These are phyloP conservation scores for Aspergillus latus DNA, from an alignment of 2,329 filamentous ascomycete species.

Conservation along the genomic window DNA sequence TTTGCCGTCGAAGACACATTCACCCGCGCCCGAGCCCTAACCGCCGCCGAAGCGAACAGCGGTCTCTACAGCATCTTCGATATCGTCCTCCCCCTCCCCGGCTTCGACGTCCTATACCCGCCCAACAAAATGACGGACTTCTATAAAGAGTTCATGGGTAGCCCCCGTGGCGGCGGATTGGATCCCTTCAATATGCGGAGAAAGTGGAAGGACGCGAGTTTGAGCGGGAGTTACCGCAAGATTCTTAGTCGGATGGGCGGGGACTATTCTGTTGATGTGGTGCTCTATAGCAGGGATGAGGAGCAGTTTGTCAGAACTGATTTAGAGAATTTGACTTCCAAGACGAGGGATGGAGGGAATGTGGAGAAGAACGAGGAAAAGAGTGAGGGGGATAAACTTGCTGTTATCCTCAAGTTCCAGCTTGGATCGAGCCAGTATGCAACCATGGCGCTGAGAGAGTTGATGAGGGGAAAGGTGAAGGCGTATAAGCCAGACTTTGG, in stretches of 20 bases:
- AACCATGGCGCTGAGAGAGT: constrained; percentile 76
- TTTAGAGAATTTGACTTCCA: constrained; percentile 62
- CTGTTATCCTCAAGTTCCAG: constrained; percentile 70
- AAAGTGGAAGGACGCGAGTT: constrained; percentile 79
- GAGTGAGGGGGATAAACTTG: constrained; percentile 53
- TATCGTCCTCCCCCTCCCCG: constrained; percentile 86
- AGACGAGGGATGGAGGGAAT: constrained; percentile 34
- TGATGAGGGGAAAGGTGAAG: constrained; percentile 68
- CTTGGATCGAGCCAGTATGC: constrained; percentile 79
- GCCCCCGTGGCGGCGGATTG: constrained; percentile 71
- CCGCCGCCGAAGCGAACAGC: constrained; percentile 72
- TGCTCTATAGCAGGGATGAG: constrained; percentile 62
- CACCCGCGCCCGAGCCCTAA: constrained; percentile 70
- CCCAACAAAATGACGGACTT: constrained; percentile 77
- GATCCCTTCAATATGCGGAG: constrained; percentile 86
- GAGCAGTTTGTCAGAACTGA: constrained; percentile 91
- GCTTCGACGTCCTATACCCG: constrained; percentile 86
- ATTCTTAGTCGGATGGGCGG: constrained; percentile 69
- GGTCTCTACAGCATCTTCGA: constrained; percentile 82
- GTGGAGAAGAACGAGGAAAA: constrained; percentile 13
- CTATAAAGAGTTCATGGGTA: constrained; percentile 84
- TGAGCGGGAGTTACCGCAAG: constrained; percentile 86
- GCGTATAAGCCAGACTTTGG: constrained; percentile 64
- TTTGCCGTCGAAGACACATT: constrained; percentile 57
- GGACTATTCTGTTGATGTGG: constrained; percentile 66